These are phyloP conservation scores for Arachnopeziza araneosa DNA, from an alignment of 2,329 filamentous ascomycete species.

Conservation along the genomic window DNA sequence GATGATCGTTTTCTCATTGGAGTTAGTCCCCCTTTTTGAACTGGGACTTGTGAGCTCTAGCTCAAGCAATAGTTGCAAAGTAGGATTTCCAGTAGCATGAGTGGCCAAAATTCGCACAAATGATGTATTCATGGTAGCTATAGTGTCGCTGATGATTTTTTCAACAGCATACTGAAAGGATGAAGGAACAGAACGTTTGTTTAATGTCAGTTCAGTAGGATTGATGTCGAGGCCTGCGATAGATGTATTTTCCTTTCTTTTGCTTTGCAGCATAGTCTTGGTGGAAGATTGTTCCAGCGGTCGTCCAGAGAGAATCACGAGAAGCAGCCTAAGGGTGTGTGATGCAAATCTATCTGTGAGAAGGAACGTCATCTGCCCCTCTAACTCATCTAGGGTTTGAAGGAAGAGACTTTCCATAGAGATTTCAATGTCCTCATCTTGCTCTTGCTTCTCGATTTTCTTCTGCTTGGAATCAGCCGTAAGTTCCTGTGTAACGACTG, in stretches of 20 bases:
- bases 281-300: conserved; percentile 65
- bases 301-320: conserved; percentile 79
- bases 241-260: conserved; percentile 80
- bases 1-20: conserved; percentile 51
- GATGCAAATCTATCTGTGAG: conserved; percentile 88
- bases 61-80: conserved; percentile 83
- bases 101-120: conserved; percentile 79
- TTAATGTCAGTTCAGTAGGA: conserved; percentile 41
- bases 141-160: conserved; percentile 76
- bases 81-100: conserved; percentile 86
- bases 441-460: conserved; percentile 31
- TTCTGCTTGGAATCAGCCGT: conserved; percentile 38
- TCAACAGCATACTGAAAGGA: conserved; percentile 73
- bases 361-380: conserved; percentile 74
- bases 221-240: conserved; percentile 48
- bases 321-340: conserved; percentile 78
- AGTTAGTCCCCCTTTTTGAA: conserved; percentile 58
- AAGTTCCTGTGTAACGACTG: conserved; percentile 70
- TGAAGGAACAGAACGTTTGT: conserved; percentile 60
- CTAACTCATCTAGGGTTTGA: conserved; percentile 78
- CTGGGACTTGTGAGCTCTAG: conserved; percentile 74
- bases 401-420: conserved; percentile 85
- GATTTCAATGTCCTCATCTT: conserved; percentile 49
- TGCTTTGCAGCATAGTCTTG: conserved; percentile 78
- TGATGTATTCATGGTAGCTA: conserved; percentile 68